Evolutionary conservation across 2,329 filamentous ascomycete genomes (phyloP).

Genomic region (Alternaria viburni): DNA sequence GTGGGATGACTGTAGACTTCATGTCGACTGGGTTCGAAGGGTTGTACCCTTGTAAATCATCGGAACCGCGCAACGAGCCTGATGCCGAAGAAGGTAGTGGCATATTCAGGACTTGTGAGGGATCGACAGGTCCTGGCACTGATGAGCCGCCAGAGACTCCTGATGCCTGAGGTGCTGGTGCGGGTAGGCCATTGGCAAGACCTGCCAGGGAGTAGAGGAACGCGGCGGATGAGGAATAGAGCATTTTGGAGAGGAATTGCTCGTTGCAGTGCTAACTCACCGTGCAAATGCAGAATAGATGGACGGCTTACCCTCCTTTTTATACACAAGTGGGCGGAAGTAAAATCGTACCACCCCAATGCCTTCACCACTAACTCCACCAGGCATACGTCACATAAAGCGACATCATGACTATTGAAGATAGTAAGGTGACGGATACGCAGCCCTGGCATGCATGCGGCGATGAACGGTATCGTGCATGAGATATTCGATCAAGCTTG

Average conservation of each 20-base stretch:
- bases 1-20: slow-evolving; percentile 41
- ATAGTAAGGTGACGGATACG: background rate
- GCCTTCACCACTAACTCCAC: background rate
- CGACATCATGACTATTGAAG: slow-evolving; percentile 2
- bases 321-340: background rate
- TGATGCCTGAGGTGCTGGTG: slow-evolving; percentile 7
- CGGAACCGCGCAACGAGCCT: slow-evolving; percentile 45
- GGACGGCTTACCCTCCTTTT: background rate
- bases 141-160: background rate
- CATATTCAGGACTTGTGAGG: slow-evolving; percentile 10
- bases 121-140: slow-evolving; percentile 11
- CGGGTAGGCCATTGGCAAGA: slow-evolving; percentile 9
- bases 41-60: slow-evolving; percentile 42
- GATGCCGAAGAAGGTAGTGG: slow-evolving; percentile 39
- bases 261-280: background rate
- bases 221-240: background rate
- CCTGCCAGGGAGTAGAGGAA: background rate
- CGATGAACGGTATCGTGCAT: background rate
- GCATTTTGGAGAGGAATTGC: background rate
- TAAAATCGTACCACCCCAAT: background rate
- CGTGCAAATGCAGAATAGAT: background rate
- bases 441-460: background rate
- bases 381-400: background rate
- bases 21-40: slow-evolving; percentile 40
- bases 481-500: background rate